These are phyloP conservation scores for Stephanodiscus triporus DNA, from an alignment of 108 stramenopile species.

Conservation along the genomic window DNA sequence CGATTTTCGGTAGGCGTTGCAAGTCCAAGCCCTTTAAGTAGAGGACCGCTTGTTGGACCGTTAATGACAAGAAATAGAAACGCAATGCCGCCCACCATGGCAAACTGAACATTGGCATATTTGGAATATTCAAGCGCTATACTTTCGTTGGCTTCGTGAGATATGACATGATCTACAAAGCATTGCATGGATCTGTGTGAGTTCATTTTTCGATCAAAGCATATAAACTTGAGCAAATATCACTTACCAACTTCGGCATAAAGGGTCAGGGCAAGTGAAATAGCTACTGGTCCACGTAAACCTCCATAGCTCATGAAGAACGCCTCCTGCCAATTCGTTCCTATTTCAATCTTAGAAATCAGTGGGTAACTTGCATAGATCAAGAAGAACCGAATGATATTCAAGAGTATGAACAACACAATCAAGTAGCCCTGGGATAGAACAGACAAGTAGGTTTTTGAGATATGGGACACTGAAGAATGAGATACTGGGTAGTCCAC, in stretches of 20 bases:
- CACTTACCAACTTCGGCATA: constrained; percentile 17
- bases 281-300: constrained; percentile 48
- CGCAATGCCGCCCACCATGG: constrained; percentile 56
- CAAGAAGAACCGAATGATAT: constrained; percentile 36
- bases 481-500: too few species aligned
- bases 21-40: constrained; percentile 43
- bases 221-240: not conserved
- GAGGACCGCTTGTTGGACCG: constrained; percentile 39
- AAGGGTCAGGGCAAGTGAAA: constrained; percentile 45
- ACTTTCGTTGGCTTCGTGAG: not conserved
- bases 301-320: constrained; percentile 41
- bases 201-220: too few species aligned
- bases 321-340: constrained; percentile 37
- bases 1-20: constrained; percentile 20
- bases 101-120: constrained; percentile 21
- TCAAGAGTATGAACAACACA: constrained; percentile 25
- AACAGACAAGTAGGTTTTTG: not conserved
- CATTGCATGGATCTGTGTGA: too few species aligned
- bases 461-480: constrained; percentile 41
- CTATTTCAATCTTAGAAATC: constrained; percentile 25
- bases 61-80: constrained; percentile 67
- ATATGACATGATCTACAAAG: not conserved
- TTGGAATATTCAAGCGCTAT: not conserved
- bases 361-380: constrained; percentile 30
- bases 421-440: constrained; percentile 35